These are phyloP conservation scores for Cicer judaicum DNA, from an alignment of 306 rosid genomes.

Conservation along the genomic window DNA sequence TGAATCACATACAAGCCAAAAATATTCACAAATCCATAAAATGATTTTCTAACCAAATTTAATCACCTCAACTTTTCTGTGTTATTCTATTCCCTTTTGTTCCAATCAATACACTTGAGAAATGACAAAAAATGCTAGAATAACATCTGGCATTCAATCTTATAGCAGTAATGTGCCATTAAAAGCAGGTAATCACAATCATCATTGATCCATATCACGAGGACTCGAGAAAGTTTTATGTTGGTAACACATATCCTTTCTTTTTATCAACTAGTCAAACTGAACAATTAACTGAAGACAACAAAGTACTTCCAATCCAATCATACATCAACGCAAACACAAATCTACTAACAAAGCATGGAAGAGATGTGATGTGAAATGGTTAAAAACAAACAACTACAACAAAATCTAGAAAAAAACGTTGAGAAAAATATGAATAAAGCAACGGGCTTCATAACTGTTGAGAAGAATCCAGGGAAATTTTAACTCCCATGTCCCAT, in stretches of 20 bases:
- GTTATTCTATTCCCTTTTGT: constrained; percentile 12
- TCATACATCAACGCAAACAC: neutral
- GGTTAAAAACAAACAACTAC: neutral
- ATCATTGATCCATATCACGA: neutral
- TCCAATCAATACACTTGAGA: constrained; percentile 6
- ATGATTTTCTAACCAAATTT: constrained; percentile 8
- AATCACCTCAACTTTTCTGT: constrained; percentile 1
- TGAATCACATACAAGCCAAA: neutral
- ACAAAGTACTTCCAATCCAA: neutral
- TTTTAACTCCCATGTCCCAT: constrained; percentile 3
- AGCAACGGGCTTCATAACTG: neutral
- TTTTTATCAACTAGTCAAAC: neutral
- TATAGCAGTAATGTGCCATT: neutral
- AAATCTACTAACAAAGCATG: neutral
- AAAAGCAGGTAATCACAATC: neutral
- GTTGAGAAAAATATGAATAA: neutral
- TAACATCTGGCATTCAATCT: constrained; percentile 17
- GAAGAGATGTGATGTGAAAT: neutral
- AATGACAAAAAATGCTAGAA: constrained; percentile 8
- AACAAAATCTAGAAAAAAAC: neutral
- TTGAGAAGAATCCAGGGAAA: neutral
- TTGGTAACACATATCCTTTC: neutral
- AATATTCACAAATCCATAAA: constrained; percentile 8
- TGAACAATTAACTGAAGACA: neutral
- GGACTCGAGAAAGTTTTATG: neutral